phyloP scores from a whole-genome alignment of 1,139 yeast species.

The Wickerhamomyces sp. region DNA sequence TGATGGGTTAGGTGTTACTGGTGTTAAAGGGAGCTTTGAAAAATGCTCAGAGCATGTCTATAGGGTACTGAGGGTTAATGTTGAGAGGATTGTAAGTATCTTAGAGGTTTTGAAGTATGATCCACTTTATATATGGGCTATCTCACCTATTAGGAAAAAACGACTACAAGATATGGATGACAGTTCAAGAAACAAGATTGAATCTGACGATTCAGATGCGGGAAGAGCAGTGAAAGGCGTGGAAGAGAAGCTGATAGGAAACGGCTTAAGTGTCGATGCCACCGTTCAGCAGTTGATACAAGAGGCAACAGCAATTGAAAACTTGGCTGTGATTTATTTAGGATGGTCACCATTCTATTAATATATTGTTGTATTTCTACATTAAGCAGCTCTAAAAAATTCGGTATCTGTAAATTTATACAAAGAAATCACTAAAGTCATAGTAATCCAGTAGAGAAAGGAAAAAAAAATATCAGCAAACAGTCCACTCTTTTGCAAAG shows the following conservation, averaged over 20 bases:
- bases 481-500: too few relatives aligned
- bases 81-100: slow-evolving; percentile 71
- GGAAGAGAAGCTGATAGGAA: slow-evolving; percentile 59
- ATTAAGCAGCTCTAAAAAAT: too few relatives aligned
- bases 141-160: slow-evolving; percentile 63
- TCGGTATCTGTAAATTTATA: too few relatives aligned
- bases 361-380: neutral
- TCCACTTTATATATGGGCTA: slow-evolving; percentile 87
- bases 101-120: slow-evolving; percentile 87
- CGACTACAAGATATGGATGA: slow-evolving; percentile 44
- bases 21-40: slow-evolving; percentile 71
- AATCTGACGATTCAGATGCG: slow-evolving; percentile 69
- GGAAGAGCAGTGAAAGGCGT: slow-evolving; percentile 75
- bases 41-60: slow-evolving; percentile 73
- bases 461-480: too few relatives aligned
- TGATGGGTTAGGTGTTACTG: slow-evolving; percentile 88
- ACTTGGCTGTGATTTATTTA: slow-evolving; percentile 69
- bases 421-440: too few relatives aligned
- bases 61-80: slow-evolving; percentile 59
- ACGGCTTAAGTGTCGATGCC: slow-evolving; percentile 77
- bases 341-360: slow-evolving; percentile 68
- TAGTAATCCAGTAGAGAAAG: too few relatives aligned
- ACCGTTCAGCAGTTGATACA: slow-evolving; percentile 74
- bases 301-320: slow-evolving; percentile 65
- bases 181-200: slow-evolving; percentile 24